phyloP scores from a whole-genome alignment of 495 filamentous ascomycete species.

The Lasiosphaeriaceae sp. region DNA sequence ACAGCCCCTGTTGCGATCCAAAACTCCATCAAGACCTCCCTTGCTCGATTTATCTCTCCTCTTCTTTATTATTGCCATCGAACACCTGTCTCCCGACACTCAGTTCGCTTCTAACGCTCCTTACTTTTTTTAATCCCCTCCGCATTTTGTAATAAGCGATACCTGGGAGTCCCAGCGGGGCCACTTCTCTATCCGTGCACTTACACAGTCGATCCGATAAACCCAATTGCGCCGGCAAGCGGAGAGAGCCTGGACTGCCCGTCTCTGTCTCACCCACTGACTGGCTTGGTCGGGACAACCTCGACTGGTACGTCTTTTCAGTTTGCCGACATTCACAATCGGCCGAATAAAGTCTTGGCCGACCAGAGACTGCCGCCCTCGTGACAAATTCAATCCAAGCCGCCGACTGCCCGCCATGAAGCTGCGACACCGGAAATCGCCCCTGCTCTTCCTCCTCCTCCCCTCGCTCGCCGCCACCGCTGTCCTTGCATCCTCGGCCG shows the following conservation, averaged over 20 bases:
- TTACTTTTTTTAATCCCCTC: neutral
- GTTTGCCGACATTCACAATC: neutral
- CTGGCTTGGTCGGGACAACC: neutral
- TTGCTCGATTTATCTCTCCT: neutral
- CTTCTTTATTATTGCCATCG: neutral
- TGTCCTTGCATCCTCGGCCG: constrained; percentile 22
- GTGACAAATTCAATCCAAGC: neutral
- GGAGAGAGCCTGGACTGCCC: no score
- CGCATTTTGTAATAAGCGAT: no score
- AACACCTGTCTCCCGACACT: neutral
- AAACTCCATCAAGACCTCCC: neutral
- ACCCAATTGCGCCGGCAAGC: neutral
- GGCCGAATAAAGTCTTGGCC: no score
- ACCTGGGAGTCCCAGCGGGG: no score
- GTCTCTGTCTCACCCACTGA: no score
- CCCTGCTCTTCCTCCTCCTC: constrained; percentile 43
- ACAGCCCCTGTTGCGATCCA: neutral
- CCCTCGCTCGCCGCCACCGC: constrained; percentile 39
- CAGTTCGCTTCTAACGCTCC: neutral
- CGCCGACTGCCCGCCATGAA: constrained; percentile 33
- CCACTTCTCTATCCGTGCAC: no score
- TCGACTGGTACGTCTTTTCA: neutral
- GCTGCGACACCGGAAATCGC: constrained; percentile 34
- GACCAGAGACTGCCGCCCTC: no score
- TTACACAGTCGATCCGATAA: neutral